Percentiles rank a stretch among this genome's conserved stretches.
Conservation (phyloP, 306 rosid species). For the Geum urbanum region DNA sequence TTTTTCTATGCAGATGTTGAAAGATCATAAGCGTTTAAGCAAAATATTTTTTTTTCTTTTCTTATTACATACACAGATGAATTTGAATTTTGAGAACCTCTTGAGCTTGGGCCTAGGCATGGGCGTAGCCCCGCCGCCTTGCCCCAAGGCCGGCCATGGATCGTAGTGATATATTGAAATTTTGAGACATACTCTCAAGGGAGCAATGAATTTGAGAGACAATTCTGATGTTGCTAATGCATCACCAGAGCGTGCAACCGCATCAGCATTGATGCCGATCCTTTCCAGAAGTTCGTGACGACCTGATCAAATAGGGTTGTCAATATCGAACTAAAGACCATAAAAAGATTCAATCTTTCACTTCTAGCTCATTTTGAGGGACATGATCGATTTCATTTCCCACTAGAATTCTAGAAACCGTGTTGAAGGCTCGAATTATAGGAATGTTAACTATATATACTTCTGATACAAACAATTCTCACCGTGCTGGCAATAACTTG, state of each 20-base stretch:
- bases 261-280: conserved; percentile 56
- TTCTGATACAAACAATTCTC: conserved; percentile 23
- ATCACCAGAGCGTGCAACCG: conserved; percentile 59
- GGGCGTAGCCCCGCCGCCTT: too few relatives aligned
- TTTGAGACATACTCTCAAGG: conserved; percentile 81
- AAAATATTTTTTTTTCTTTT: too few relatives aligned
- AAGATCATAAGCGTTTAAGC: too few relatives aligned
- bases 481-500: conserved; percentile 94
- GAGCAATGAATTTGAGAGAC: conserved; percentile 75
- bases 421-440: neutral
- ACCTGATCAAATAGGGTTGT: conserved; percentile 34
- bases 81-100: too few relatives aligned
- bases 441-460: neutral
- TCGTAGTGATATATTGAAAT: neutral
- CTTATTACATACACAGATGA: too few relatives aligned
- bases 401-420: neutral
- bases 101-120: too few relatives aligned
- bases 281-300: conserved; percentile 67
- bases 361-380: neutral
- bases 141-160: too few relatives aligned
- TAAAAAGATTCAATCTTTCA: neutral
- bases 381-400: neutral
- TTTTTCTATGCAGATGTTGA: too few relatives aligned
- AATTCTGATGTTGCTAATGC: conserved; percentile 72
- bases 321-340: neutral